phyloP scores from a whole-genome alignment of 192 early-diverging fungal species.

The Linnemannia elongata region DNA sequence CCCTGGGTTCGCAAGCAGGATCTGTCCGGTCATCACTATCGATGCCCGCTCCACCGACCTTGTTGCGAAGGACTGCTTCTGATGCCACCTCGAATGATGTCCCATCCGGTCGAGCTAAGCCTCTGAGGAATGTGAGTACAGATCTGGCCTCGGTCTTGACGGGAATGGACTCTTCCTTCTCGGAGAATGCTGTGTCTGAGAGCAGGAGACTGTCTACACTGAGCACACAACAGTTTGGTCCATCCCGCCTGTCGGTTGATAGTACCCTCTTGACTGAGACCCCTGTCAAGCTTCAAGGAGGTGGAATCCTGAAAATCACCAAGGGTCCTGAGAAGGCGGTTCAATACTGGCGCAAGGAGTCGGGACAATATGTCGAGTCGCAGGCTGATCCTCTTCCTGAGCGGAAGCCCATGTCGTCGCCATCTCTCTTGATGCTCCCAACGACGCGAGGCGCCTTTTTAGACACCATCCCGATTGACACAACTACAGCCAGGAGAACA shows the following conservation, averaged over 20 bases:
- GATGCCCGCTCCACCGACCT: conserved; percentile 8
- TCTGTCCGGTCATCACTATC: conserved; percentile 35
- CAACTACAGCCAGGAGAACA: neutral
- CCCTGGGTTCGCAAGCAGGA: conserved; percentile 22
- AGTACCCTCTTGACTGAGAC: conserved; percentile 26
- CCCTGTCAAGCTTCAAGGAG: conserved; percentile 36
- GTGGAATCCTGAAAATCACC: conserved; percentile 45
- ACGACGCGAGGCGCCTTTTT: conserved; percentile 23
- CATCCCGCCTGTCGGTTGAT: conserved; percentile 30
- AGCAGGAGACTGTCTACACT: conserved; percentile 22
- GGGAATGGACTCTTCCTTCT: conserved; percentile 18
- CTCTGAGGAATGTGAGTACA: conserved; percentile 1
- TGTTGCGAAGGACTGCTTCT: conserved; percentile 9
- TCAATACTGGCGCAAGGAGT: conserved; percentile 52
- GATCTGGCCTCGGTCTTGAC: conserved; percentile 25
- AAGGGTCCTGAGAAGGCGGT: conserved; percentile 55
- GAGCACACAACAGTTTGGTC: conserved; percentile 9
- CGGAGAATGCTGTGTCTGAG: conserved; percentile 12
- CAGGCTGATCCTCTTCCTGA: neutral
- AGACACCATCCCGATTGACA: conserved; percentile 21
- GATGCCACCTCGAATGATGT: conserved; percentile 23
- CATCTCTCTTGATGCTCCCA: conserved; percentile 27
- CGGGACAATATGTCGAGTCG: conserved; percentile 39
- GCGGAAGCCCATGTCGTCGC: conserved; percentile 15
- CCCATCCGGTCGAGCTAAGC: conserved; percentile 3